phyloP scores from a whole-genome alignment of 2,329 filamentous ascomycete genomes.

The Rutstroemia sp. region DNA sequence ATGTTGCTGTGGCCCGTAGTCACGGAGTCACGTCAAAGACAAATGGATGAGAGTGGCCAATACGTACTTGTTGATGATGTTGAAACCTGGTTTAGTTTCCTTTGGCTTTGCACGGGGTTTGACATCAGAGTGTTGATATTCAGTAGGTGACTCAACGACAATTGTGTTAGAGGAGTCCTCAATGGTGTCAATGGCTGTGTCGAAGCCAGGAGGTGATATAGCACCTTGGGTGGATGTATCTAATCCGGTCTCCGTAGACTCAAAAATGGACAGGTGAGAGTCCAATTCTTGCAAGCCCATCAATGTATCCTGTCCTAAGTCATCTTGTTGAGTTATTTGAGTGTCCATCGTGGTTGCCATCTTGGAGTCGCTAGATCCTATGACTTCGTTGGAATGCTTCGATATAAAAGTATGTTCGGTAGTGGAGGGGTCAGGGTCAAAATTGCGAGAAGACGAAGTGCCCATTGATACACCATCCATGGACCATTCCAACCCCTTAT shows the following conservation, averaged over 20 bases:
- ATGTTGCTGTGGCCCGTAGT: constrained; percentile 5
- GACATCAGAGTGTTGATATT: constrained; percentile 4
- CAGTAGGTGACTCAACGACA: constrained; percentile 21
- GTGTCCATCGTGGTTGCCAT: constrained; percentile 31
- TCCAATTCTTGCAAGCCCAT: constrained; percentile 32
- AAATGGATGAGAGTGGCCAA: constrained; percentile 9
- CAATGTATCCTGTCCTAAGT: constrained; percentile 27
- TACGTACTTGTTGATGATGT: constrained; percentile 24
- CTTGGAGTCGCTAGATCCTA: constrained; percentile 28
- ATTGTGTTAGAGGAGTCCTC: constrained; percentile 22
- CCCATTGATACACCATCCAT: constrained; percentile 24
- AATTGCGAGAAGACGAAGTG: constrained; percentile 22
- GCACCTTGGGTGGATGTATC: constrained; percentile 25
- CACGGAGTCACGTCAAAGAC: constrained; percentile 9
- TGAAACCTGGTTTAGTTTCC: constrained; percentile 16
- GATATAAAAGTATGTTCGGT: constrained; percentile 24
- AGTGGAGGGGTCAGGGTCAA: constrained; percentile 17
- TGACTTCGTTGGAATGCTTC: constrained; percentile 28
- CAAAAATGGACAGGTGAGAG: constrained; percentile 32
- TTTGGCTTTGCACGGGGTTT: constrained; percentile 15
- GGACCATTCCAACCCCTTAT: constrained; percentile 11
- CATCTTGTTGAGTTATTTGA: constrained; percentile 26
- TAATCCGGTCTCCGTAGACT: constrained; percentile 21
- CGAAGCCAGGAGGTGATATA: constrained; percentile 24
- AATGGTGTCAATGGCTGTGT: constrained; percentile 17